Conservation (phyloP, 257 asterid genomes). For the Solanum piurae region DNA sequence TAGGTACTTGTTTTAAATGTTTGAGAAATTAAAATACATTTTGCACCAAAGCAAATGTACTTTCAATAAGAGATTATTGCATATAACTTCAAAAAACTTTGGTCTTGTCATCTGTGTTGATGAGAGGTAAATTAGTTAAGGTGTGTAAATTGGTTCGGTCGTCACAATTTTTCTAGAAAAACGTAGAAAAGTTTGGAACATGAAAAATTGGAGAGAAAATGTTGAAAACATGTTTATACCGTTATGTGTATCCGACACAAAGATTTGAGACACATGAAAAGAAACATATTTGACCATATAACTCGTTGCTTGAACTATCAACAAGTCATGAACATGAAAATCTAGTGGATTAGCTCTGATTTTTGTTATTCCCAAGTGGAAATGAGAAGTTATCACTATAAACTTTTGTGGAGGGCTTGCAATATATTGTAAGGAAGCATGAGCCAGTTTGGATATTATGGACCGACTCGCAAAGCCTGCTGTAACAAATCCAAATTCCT, state of each 20-base stretch:
- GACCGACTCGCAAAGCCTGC: not conserved
- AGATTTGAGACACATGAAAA: not conserved
- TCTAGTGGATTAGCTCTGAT: not conserved
- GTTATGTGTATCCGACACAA: not conserved
- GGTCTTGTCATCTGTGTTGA: not conserved
- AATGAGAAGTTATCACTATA: not conserved
- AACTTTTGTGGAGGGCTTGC: not conserved
- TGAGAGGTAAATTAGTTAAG: no score
- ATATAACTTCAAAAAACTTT: not conserved
- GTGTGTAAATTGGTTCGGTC: fast-evolving
- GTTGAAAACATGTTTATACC: fast-evolving
- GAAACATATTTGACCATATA: not conserved
- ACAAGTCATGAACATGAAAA: not conserved
- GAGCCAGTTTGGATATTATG: not conserved
- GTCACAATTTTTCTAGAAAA: not conserved
- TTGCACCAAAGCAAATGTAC: not conserved
- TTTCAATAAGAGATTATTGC: not conserved
- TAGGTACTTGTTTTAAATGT: not conserved
- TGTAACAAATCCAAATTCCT: no score
- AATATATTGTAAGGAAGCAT: not conserved
- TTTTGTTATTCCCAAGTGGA: not conserved
- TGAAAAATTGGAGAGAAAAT: not conserved
- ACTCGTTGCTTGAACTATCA: not conserved
- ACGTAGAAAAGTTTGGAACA: not conserved
- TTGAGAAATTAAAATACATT: not conserved